Percentiles rank a stretch among this genome's conserved stretches.
phyloP scores from a whole-genome alignment of 805 yeast genomes.

The Saturnispora hagleri region DNA sequence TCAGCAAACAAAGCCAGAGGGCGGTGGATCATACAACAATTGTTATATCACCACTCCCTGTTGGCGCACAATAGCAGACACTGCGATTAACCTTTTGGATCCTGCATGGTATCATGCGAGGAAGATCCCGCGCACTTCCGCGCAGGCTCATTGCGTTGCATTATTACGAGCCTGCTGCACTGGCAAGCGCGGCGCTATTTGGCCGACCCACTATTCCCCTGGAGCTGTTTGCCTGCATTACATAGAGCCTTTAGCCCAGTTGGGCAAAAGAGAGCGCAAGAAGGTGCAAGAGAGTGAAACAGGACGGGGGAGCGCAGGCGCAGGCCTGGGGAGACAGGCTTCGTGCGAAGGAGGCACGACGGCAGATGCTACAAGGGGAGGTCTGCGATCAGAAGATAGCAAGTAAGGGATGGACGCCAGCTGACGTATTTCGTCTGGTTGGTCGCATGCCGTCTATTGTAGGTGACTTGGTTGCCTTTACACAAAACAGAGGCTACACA shows the following conservation, averaged over 20 bases:
- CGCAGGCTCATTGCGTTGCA: not conserved
- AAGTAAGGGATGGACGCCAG: no score
- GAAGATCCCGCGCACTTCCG: not conserved
- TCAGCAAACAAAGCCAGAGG: not conserved
- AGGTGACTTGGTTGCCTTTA: no score
- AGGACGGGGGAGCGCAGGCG: no score
- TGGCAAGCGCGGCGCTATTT: not conserved
- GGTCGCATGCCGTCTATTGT: no score
- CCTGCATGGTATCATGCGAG: not conserved
- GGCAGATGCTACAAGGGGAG: no score
- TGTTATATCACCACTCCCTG: not conserved
- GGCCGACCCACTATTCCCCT: not conserved
- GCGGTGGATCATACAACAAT: not conserved
- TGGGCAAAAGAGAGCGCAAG: not conserved
- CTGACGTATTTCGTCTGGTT: no score
- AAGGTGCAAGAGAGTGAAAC: no score
- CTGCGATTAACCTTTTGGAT: not conserved
- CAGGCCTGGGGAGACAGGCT: no score
- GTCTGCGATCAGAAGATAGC: no score
- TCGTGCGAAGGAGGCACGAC: no score
- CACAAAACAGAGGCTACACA: no score
- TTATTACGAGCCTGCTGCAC: not conserved
- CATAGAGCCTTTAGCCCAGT: not conserved
- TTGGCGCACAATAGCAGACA: not conserved
- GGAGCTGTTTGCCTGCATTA: not conserved